These are phyloP conservation scores for Miscanthus lutarioriparius DNA, from an alignment of 176 grass and related monocot species.

Conservation along the genomic window DNA sequence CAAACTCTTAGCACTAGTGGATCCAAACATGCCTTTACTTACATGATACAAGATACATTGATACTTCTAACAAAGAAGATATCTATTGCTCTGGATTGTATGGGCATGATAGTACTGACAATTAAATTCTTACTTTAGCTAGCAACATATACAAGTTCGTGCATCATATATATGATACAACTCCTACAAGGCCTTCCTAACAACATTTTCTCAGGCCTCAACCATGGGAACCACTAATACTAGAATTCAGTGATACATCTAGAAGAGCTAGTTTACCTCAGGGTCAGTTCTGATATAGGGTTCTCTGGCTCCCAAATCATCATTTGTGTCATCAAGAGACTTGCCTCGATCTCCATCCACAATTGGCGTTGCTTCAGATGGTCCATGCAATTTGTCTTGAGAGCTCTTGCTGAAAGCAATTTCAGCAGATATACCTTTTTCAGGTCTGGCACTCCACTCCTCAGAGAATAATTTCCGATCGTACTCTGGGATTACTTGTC, in stretches of 20 bases:
- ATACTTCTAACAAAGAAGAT: neutral
- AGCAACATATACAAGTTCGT: neutral
- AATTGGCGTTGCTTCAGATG: conserved; percentile 39
- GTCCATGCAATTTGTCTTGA: conserved; percentile 47
- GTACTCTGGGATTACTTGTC: conserved; percentile 66
- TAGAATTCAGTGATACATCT: conserved; percentile 12
- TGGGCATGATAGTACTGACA: neutral
- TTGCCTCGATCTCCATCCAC: conserved; percentile 36
- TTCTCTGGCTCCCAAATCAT: conserved; percentile 38
- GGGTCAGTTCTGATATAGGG: conserved; percentile 63
- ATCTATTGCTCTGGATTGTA: conserved; percentile 13
- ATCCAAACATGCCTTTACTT: neutral
- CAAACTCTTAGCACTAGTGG: neutral
- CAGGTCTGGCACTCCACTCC: conserved; percentile 73
- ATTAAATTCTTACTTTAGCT: conserved; percentile 17
- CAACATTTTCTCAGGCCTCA: conserved; percentile 17
- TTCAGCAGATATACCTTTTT: conserved; percentile 80
- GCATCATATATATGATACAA: neutral
- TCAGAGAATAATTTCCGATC: conserved; percentile 90
- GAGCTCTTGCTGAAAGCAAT: conserved; percentile 58
- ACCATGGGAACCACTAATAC: conserved; percentile 15
- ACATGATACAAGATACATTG: neutral
- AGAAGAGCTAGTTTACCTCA: conserved; percentile 52
- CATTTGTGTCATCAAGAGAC: conserved; percentile 48
- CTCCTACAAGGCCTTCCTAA: neutral